These are phyloP conservation scores for Phaseolus coccineus DNA, from an alignment of 331 rosid genomes.

Conservation along the genomic window DNA sequence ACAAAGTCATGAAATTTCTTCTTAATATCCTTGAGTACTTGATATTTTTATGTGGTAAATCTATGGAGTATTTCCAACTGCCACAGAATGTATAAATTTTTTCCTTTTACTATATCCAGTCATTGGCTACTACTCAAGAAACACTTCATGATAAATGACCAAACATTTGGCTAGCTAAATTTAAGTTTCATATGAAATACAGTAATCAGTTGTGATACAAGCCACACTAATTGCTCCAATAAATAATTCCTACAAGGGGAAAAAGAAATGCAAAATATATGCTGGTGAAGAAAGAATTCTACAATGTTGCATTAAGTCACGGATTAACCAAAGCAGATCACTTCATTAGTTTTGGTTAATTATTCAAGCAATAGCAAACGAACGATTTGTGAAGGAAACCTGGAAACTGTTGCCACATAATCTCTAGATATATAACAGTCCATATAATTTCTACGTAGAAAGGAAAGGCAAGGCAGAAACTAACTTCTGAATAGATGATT, in stretches of 20 bases:
- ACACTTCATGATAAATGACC: constrained; percentile 16
- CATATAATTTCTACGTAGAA: constrained; percentile 21
- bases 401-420: constrained; percentile 1
- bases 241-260: constrained; percentile 3
- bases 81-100: constrained; percentile 3
- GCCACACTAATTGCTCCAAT: neutral
- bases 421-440: constrained; percentile 2
- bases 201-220: constrained; percentile 22
- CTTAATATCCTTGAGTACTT: constrained; percentile 4
- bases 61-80: neutral
- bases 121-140: constrained; percentile 1
- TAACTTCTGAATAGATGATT: constrained; percentile 92
- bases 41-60: neutral
- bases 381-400: constrained; percentile 2
- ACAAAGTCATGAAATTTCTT: constrained; percentile 12
- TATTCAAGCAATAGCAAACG: constrained; percentile 21
- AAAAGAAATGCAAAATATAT: constrained; percentile 3
- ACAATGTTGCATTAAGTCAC: constrained; percentile 21
- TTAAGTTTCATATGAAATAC: neutral
- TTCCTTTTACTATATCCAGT: constrained; percentile 2
- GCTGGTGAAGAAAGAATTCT: constrained; percentile 8
- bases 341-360: constrained; percentile 13
- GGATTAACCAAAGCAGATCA: constrained; percentile 22
- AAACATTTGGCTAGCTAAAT: constrained; percentile 15
- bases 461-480: constrained; percentile 49